Base-by-base conservation (phyloP, 495 filamentous ascomycete genomes). In the Penicillium robsamsonii region DNA sequence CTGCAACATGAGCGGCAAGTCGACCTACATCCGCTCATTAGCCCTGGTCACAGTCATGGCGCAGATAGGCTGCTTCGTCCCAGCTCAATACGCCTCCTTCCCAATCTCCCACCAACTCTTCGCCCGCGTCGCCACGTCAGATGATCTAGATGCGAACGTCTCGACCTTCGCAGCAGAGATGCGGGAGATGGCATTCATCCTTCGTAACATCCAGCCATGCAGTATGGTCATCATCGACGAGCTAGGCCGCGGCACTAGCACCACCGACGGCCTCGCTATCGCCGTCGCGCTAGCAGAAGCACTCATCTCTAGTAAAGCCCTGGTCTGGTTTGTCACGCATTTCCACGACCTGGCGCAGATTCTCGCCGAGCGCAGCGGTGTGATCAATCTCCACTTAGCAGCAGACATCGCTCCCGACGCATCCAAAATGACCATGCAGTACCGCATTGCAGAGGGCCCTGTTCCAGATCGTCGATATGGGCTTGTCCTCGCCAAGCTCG, bases 1-100 rank as follows among this genome's bases (percentile, higher is more conserved):
- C 40, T 94, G 91, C 70, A 98, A 98, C 70, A 97, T 97, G 95
- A 95, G 91, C 63, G 94, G 94, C n/a, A 97, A 96, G 67, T 91
- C 90, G 57, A 97, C 93, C 0, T 97, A 95, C 73, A 96, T 97
- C 65, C 86, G 90, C 56, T 87, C 85, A 7, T 76, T 96, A 40
- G 91, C 93, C 17, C 75, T 98, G 10, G 85, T 93, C 68, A 81
- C 86, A 27, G 81, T 98, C 46, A 94, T 98, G 90, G 90, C 91
- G 5, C 94, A 98, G 62, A 85, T 95, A 55, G 94, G 94, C 27
- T 90, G 84, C 60, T 98, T 94, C 70, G 87, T 97, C 4, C 94
- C 94, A 4, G 94, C 92, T 8, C 69, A 82, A 25, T 92, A 88
- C 64, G 94, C 92, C 2, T 83, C 86, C 0, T 88, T 97, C 53